Evolutionary conservation across 805 yeast species (phyloP), one percentile per base, ranked within the genome.

Genomic region (Blastobotrys terrestris): DNA sequence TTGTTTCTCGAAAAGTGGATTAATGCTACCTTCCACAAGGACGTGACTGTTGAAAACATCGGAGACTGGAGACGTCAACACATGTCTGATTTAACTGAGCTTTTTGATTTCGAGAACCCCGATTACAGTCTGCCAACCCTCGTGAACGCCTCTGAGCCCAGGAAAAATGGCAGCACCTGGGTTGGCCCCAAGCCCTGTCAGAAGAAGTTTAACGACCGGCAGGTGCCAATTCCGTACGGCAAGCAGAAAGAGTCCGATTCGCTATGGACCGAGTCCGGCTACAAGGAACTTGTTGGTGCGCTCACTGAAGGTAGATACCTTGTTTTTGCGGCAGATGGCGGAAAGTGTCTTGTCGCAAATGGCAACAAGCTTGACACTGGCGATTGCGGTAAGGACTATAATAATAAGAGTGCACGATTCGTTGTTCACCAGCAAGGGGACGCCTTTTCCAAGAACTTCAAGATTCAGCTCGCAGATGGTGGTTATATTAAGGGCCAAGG

Each of bases 271-370:
- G 63, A 60, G 39, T 18, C 31, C 3, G 63, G 63, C 3, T 55
- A 41, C 48, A 58, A 58, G 48, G 51, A 46, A 39, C 15, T 58
- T 20, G 56, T 61, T 4, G 63, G 63, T 31, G 48, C 46, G 2
- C 52, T 59, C 5, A 60, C 63, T 8, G 63, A 60, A 52, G 63
- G 63, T 8, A 55, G 63, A 31, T 59, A 53, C 45, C 50, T 59
- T 41, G 61, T 47, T 13, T 39, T 47, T 39, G 43, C 26, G 7
- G 19, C 18, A 39, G 8, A 16, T n/a, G 35, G 35, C 11, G 35
- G 35, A 11, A 26, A 26, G 35, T 26, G 35, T 26, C 35, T 26
- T 6, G 35, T 26, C 11, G 35, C 11, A 26, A 26, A 26, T 11
- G 35, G 11, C 11, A 11, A 11, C 35, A 26, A 26, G 11, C 5